A percentile compares a stretch with the other conserved stretches of the same genome.
Conservation (phyloP, 768 basidiomycete genomes). For the Lentinula lateritia region DNA sequence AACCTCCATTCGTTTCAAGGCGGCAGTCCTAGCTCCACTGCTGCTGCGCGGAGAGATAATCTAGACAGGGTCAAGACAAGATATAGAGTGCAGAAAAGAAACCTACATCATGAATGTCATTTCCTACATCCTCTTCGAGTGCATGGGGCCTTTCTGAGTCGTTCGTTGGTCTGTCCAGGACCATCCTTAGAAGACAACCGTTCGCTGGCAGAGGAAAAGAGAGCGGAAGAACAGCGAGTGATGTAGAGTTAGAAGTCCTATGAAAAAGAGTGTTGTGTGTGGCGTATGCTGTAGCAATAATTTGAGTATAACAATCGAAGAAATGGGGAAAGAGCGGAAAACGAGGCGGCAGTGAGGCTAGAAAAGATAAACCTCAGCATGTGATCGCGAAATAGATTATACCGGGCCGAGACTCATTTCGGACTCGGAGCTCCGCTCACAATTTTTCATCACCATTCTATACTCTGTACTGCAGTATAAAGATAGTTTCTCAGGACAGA, state of each 20-base stretch:
- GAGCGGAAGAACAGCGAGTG: background rate
- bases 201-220: background rate
- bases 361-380: background rate
- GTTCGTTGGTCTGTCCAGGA: conserved; percentile 16
- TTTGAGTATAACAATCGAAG: background rate
- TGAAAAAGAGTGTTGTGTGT: background rate
- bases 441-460: background rate
- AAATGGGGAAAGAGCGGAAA: background rate
- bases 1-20: conserved; percentile 51
- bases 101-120: conserved; percentile 63
- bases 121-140: background rate
- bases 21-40: conserved; percentile 41
- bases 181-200: background rate
- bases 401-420: background rate
- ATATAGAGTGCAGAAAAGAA: background rate
- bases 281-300: background rate
- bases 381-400: background rate
- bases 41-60: conserved; percentile 60
- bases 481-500: background rate
- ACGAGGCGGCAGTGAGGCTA: background rate
- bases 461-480: no score
- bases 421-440: background rate
- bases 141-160: background rate
- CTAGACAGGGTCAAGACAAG: conserved; percentile 30
- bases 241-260: background rate